These are phyloP conservation scores for Somion occarium DNA, from an alignment of 1,284 basidiomycete genomes.

Conservation along the genomic window DNA sequence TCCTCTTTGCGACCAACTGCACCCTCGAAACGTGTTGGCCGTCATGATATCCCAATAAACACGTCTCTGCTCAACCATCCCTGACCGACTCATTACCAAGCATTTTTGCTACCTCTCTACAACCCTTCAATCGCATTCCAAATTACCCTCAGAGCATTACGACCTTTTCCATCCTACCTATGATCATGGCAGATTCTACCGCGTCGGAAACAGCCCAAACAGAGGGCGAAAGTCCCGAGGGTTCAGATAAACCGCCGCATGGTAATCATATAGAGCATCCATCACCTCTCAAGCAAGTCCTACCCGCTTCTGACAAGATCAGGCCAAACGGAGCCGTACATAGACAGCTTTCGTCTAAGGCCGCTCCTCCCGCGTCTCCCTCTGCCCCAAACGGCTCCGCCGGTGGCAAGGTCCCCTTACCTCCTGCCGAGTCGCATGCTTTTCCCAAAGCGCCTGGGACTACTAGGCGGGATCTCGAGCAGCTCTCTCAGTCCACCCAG, in stretches of 20 bases:
- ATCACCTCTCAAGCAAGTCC: slow-evolving; percentile 12
- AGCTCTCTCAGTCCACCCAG: slow-evolving; percentile 17
- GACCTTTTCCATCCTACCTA: slow-evolving; percentile 9
- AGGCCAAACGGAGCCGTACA: slow-evolving; percentile 20
- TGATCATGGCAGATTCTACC: slow-evolving; percentile 15
- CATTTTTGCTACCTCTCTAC: slow-evolving; percentile 9
- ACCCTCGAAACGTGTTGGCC: slow-evolving; percentile 20
- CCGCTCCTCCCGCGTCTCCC: slow-evolving; percentile 7
- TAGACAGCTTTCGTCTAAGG: slow-evolving; percentile 13
- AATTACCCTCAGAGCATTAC: background rate
- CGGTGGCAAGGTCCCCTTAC: slow-evolving; percentile 37
- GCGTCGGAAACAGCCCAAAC: slow-evolving; percentile 41
- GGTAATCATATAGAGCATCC: slow-evolving; percentile 21
- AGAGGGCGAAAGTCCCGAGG: slow-evolving; percentile 53
- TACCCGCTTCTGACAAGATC: slow-evolving; percentile 12
- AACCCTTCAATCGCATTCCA: slow-evolving; percentile 10
- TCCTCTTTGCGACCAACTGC: slow-evolving; percentile 13
- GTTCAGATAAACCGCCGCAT: slow-evolving; percentile 55
- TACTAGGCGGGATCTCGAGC: slow-evolving; percentile 42
- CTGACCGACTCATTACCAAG: slow-evolving; percentile 15
- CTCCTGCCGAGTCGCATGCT: slow-evolving; percentile 46
- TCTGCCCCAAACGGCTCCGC: slow-evolving; percentile 11
- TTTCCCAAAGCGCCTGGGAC: slow-evolving; percentile 54
- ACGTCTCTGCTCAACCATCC: slow-evolving; percentile 14
- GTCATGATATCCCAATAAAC: slow-evolving; percentile 36